phyloP scores from a whole-genome alignment of 768 basidiomycete genomes.

The Boletus fagicola region DNA sequence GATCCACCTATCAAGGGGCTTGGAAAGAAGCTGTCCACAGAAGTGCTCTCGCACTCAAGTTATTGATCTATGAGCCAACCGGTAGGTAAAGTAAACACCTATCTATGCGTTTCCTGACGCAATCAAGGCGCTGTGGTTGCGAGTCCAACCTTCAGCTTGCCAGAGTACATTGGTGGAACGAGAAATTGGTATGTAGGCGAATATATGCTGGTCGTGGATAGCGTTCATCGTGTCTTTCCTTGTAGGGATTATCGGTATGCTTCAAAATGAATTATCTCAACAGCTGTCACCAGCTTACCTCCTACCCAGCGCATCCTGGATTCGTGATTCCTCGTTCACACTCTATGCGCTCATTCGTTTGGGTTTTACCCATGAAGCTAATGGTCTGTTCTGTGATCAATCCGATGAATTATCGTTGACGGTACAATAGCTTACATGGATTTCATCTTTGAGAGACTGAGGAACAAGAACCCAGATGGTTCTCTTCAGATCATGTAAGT shows the following conservation, averaged over 20 bases:
- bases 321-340: slow-evolving; percentile 95
- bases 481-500: slow-evolving; percentile 87
- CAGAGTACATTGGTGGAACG: slow-evolving; percentile 87
- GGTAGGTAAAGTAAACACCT: slow-evolving; percentile 37
- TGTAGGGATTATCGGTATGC: slow-evolving; percentile 63
- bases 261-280: neutral
- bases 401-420: neutral
- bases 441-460: slow-evolving; percentile 82
- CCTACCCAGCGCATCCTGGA: slow-evolving; percentile 68
- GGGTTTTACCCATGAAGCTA: slow-evolving; percentile 91
- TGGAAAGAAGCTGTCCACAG: slow-evolving; percentile 97
- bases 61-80: slow-evolving; percentile 90
- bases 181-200: slow-evolving; percentile 70
- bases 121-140: slow-evolving; percentile 82
- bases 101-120: neutral
- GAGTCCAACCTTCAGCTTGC: slow-evolving; percentile 92
- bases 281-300: neutral
- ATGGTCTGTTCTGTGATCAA: slow-evolving; percentile 47
- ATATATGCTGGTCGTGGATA: neutral
- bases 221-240: neutral
- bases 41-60: slow-evolving; percentile 90
- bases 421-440: slow-evolving; percentile 71
- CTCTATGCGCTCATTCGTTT: slow-evolving; percentile 91
- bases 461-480: slow-evolving; percentile 84
- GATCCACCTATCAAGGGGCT: slow-evolving; percentile 84